These are phyloP conservation scores for Scheffersomyces coipomensis DNA, from an alignment of 805 yeast species.

Conservation along the genomic window DNA sequence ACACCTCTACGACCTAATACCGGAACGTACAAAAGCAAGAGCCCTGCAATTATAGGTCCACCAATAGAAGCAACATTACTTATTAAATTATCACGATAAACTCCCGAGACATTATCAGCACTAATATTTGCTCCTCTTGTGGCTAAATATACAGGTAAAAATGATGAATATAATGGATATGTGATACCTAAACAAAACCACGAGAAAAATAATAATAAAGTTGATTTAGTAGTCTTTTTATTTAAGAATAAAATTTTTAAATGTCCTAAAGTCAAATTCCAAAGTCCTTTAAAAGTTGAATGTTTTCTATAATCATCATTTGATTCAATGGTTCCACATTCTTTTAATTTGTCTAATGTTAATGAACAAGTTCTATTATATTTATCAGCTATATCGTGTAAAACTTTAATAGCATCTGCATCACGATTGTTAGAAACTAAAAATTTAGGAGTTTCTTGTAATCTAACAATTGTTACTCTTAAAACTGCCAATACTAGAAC, in stretches of 20 bases:
- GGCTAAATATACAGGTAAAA: slow-evolving; percentile 51
- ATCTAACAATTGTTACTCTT: slow-evolving; percentile 26
- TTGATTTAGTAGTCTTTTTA: slow-evolving; percentile 36
- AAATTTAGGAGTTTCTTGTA: slow-evolving; percentile 59
- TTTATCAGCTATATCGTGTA: slow-evolving; percentile 43
- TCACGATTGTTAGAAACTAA: slow-evolving; percentile 52
- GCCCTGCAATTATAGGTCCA: slow-evolving; percentile 30
- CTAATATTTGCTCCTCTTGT: slow-evolving; percentile 48
- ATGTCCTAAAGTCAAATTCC: slow-evolving; percentile 28
- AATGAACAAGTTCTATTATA: slow-evolving; percentile 42
- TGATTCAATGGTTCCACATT: slow-evolving; percentile 36
- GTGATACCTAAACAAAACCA: slow-evolving; percentile 61
- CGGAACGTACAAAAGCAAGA: slow-evolving; percentile 15
- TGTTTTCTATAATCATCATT: slow-evolving; percentile 17
- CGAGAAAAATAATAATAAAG: slow-evolving; percentile 37
- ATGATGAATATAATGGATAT: slow-evolving; percentile 52
- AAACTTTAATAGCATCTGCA: slow-evolving; percentile 42
- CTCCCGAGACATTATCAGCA: slow-evolving; percentile 21
- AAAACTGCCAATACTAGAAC: slow-evolving; percentile 36
- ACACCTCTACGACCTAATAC: slow-evolving; percentile 58
- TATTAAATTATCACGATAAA: slow-evolving; percentile 27
- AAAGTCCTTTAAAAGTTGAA: slow-evolving; percentile 17
- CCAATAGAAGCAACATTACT: slow-evolving; percentile 25
- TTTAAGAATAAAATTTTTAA: slow-evolving; percentile 40
- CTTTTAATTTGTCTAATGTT: slow-evolving; percentile 44